A percentile compares a stretch with the other conserved stretches of the same genome.
Evolutionary conservation across 208 protist genomes (phyloP).

Genomic region (Leishmania tarentolae): DNA sequence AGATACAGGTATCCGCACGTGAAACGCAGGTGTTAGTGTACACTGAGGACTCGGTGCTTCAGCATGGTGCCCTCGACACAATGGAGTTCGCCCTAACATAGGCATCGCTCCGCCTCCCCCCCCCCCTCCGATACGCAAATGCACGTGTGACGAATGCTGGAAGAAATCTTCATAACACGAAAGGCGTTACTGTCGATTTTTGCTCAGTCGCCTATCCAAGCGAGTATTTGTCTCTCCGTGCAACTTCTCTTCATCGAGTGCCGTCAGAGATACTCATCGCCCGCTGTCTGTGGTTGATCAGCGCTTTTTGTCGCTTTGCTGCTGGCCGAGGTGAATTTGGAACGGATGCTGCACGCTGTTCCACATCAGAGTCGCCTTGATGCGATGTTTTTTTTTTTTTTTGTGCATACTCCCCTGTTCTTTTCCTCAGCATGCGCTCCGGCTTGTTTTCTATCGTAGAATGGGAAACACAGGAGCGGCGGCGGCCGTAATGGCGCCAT

Average conservation of each 20-base stretch:
- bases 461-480: neutral
- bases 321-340: neutral
- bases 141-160: neutral
- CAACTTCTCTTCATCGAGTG: neutral
- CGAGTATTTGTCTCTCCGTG: neutral
- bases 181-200: neutral
- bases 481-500: neutral
- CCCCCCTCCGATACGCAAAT: neutral
- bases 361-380: neutral
- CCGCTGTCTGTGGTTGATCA: neutral
- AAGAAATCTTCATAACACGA: neutral
- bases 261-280: neutral
- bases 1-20: conserved; percentile 36
- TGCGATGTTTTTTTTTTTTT: neutral
- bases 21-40: conserved; percentile 47
- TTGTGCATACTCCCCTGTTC: no score
- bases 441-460: neutral
- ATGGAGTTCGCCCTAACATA: conserved; percentile 30
- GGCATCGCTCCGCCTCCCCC: neutral
- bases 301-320: neutral
- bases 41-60: conserved; percentile 36
- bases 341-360: neutral
- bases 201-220: neutral
- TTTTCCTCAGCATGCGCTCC: neutral
- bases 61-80: conserved; percentile 32